Percentiles rank a stretch among this genome's conserved stretches.
These are phyloP conservation scores for Chionographis japonica DNA, from an alignment of 106 monocot genomes.

Conservation along the genomic window DNA sequence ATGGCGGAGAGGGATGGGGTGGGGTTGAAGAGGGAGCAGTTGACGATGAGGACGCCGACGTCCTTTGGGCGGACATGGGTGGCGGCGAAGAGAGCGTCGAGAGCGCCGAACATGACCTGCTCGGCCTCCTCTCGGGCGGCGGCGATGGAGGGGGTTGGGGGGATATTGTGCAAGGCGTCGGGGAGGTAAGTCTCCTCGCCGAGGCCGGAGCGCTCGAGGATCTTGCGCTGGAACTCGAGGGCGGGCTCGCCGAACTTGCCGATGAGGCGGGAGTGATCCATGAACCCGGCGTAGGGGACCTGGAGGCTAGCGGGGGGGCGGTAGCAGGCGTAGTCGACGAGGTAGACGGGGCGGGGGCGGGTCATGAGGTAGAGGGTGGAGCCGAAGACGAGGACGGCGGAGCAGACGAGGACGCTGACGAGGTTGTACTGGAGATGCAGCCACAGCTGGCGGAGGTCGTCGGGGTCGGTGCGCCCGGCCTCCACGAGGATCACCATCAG, in stretches of 20 bases:
- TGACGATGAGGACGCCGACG: constrained; percentile 45
- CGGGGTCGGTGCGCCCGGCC: not conserved
- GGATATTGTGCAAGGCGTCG: constrained; percentile 39
- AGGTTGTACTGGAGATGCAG: constrained; percentile 9
- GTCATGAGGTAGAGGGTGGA: constrained; percentile 28
- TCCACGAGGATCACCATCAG: not conserved
- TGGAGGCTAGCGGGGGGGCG: constrained; percentile 19
- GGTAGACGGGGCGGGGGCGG: constrained; percentile 33
- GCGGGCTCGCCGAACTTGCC: constrained; percentile 29
- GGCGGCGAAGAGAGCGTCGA: constrained; percentile 29
- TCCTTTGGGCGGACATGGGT: constrained; percentile 30
- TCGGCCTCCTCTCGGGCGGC: constrained; percentile 35
- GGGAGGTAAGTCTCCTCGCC: constrained; percentile 54
- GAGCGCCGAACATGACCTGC: constrained; percentile 51
- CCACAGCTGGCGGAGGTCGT: no score
- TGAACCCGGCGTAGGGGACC: constrained; percentile 16
- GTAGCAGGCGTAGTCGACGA: constrained; percentile 36
- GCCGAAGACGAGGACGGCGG: constrained; percentile 23
- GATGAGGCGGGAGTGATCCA: constrained; percentile 30
- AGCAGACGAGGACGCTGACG: constrained; percentile 5
- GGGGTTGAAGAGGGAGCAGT: constrained; percentile 56
- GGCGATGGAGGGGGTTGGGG: constrained; percentile 31
- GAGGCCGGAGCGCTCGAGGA: constrained; percentile 57
- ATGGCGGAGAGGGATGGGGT: constrained; percentile 58
- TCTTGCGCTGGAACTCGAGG: constrained; percentile 44